phyloP scores from a whole-genome alignment of 768 basidiomycete genomes.

The Mycena sanguinolenta region DNA sequence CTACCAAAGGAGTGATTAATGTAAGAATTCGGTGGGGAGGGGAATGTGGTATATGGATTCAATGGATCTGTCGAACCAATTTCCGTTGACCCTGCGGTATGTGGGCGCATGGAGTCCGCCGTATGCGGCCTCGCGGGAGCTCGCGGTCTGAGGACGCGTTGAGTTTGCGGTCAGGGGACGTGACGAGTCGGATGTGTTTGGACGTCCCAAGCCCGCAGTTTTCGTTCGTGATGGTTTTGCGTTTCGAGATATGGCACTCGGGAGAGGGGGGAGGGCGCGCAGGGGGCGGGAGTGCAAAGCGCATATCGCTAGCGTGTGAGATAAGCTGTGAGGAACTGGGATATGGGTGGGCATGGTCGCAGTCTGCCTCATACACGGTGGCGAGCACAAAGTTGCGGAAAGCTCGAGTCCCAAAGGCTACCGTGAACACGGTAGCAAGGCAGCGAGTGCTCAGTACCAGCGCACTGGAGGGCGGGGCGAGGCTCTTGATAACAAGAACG shows the following conservation, averaged over 20 bases:
- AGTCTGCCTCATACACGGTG: background rate
- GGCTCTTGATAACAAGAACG: conserved; percentile 14
- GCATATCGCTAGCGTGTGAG: conserved; percentile 21
- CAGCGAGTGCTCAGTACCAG: conserved; percentile 12
- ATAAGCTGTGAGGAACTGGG: conserved; percentile 18
- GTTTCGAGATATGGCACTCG: background rate
- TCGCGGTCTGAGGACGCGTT: background rate
- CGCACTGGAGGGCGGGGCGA: conserved; percentile 16
- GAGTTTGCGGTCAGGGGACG: background rate
- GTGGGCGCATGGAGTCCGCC: background rate
- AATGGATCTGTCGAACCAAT: background rate
- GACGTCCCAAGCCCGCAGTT: background rate
- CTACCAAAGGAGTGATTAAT: background rate
- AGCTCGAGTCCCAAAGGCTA: conserved; percentile 22
- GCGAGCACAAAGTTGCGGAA: conserved; percentile 34
- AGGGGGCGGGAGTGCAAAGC: conserved; percentile 8
- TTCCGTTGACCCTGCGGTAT: conserved; percentile 13
- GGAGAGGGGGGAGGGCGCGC: background rate
- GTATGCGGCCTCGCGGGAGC: background rate
- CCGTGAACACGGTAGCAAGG: conserved; percentile 1
- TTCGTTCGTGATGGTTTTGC: background rate
- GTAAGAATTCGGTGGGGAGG: conserved; percentile 23
- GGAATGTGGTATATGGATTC: conserved; percentile 21
- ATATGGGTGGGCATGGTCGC: background rate
- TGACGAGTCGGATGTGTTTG: background rate